Conservation (phyloP, 1,284 basidiomycete genomes). For the Marasmius fiardii region DNA sequence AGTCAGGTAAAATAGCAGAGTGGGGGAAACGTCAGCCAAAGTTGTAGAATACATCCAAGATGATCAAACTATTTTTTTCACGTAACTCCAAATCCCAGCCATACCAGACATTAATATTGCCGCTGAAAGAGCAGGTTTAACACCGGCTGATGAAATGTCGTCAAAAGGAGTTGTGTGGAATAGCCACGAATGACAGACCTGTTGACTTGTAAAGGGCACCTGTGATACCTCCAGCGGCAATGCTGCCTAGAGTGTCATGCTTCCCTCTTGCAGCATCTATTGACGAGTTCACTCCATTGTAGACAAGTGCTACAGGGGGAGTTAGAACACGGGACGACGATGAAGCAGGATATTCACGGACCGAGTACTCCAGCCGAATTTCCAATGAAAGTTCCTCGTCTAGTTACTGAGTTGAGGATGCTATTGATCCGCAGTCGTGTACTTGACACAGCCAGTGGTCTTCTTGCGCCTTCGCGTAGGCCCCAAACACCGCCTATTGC, state of each 20-base stretch:
- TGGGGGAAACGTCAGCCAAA: slow-evolving; percentile 41
- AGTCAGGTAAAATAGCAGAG: slow-evolving; percentile 35
- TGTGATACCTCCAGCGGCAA: slow-evolving; percentile 89
- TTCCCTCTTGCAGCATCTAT: slow-evolving; percentile 88
- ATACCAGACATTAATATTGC: slow-evolving; percentile 85
- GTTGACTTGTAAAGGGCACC: slow-evolving; percentile 94
- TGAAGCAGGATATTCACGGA: slow-evolving; percentile 43
- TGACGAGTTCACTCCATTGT: slow-evolving; percentile 95
- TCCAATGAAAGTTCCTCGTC: slow-evolving; percentile 96
- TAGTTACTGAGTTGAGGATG: slow-evolving; percentile 92
- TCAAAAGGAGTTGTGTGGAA: slow-evolving; percentile 33
- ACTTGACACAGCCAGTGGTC: slow-evolving; percentile 83
- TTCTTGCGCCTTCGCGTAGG: slow-evolving; percentile 87
- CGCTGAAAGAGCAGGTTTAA: slow-evolving; percentile 85
- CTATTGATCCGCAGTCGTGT: slow-evolving; percentile 93
- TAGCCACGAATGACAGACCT: slow-evolving; percentile 55
- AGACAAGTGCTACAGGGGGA: slow-evolving; percentile 75
- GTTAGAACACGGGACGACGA: slow-evolving; percentile 25
- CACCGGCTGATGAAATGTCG: slow-evolving; percentile 66
- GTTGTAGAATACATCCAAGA: slow-evolving; percentile 47
- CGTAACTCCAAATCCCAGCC: slow-evolving; percentile 89
- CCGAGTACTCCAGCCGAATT: slow-evolving; percentile 98
- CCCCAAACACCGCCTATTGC: slow-evolving; percentile 94
- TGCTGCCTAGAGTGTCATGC: slow-evolving; percentile 90
- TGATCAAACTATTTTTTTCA: slow-evolving; percentile 76